Base-by-base conservation (phyloP, 108 stramenopile genomes). In the Stephanodiscus minutulus region DNA sequence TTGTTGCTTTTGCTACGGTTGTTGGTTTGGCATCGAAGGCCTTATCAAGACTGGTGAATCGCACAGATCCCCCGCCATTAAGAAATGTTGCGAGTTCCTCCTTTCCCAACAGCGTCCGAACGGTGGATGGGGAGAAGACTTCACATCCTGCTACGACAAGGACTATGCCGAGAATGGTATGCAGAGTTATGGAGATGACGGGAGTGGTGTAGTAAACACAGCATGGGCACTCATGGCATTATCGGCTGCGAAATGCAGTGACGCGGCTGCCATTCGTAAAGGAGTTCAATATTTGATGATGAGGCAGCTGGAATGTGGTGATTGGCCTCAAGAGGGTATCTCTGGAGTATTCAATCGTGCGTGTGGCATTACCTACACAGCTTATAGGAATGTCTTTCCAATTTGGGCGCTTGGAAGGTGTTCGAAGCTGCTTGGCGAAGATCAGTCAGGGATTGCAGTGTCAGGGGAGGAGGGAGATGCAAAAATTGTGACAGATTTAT, bases 121-220 rank as follows among this genome's bases (percentile, higher is more conserved):
- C 68, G 99, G 99, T 15, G 99, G 98, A 22, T 99, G 99, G 99
- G 99, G 99, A 28, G 99, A 99, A 83, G 94, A 94, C 59, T 99
- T 98, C 70, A 95, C 96, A 7, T 88, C 93, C 11, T 97, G 98
- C 67, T 97, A 97, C 66, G 91, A 97, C 81, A 99, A 99, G 82
- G 91, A 82, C 50, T 99, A 97, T 77, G 85, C 95, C 36, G 74
- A 73, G 37, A 83, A 88, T 39, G 96, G 95, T 25, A 95, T 95
- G 87, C 79, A 90, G 68, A 87, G 81, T 29, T 96, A 91, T 74
- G 90, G 93, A n/a, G 87, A 95, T 64, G 86, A 86, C 17, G 93
- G 95, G 15, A 94, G 94, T 72, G 96, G 97, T 46, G 96, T 98
- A 41, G 97, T 99, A 43, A 96, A 96, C 74, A 99, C 99, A 44